Conservation (phyloP, 2,329 filamentous ascomycete species). For the Paracamarosporium sp. region DNA sequence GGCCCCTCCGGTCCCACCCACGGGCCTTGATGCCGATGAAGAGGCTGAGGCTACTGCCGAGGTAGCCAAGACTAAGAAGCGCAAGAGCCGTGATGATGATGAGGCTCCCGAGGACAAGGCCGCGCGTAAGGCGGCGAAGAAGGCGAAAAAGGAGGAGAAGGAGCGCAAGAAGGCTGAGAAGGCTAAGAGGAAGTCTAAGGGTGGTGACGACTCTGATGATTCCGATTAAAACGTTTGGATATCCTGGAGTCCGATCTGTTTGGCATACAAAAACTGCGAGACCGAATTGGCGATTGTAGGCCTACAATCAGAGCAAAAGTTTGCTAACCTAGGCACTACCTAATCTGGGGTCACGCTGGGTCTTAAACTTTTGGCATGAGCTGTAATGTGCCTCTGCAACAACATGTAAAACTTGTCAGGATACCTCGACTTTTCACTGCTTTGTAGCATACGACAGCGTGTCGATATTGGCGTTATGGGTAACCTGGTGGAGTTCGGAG, state of each 20-base stretch:
- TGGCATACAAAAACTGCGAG: slow-evolving; percentile 18
- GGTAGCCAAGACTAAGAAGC: slow-evolving; percentile 50
- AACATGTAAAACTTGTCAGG: slow-evolving; percentile 28
- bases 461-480: slow-evolving; percentile 38
- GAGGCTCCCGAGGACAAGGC: slow-evolving; percentile 56
- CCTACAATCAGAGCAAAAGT: background rate
- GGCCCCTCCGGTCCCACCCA: slow-evolving; percentile 44
- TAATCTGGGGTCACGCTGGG: background rate
- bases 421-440: slow-evolving; percentile 34
- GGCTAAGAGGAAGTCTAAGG: slow-evolving; percentile 39
- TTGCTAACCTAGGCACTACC: background rate
- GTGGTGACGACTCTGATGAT: slow-evolving; percentile 34
- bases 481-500: slow-evolving; percentile 43
- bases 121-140: slow-evolving; percentile 71
- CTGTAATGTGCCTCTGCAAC: slow-evolving; percentile 12
- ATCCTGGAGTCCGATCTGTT: slow-evolving; percentile 22
- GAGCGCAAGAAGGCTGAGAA: slow-evolving; percentile 32
- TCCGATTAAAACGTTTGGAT: slow-evolving; percentile 34
- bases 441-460: slow-evolving; percentile 46
- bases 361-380: background rate
- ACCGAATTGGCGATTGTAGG: slow-evolving; percentile 1
- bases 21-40: slow-evolving; percentile 27
- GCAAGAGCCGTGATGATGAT: slow-evolving; percentile 57
- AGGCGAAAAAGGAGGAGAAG: slow-evolving; percentile 64
- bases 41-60: slow-evolving; percentile 29